Base-by-base conservation (phyloP, 495 filamentous ascomycete species). In the Penicillium antarcticum region DNA sequence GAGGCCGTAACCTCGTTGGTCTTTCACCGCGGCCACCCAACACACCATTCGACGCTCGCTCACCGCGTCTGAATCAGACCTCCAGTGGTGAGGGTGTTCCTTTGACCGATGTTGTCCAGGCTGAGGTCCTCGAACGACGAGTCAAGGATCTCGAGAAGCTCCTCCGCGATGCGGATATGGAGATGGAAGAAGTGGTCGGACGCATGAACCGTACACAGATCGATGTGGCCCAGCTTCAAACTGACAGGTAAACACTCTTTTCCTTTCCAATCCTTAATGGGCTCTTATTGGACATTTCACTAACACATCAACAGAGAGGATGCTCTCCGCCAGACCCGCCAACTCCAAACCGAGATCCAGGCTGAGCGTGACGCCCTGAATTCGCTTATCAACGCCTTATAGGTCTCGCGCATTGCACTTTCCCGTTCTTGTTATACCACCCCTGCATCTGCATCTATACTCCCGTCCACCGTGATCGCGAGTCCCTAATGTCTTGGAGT, bases 121-220 rank as follows among this genome's bases (percentile, higher is more conserved):
- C 91, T 19, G 85, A 91, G 53, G 61, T 66, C 24, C 70, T 98
- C 46, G 88, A 90, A 70, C 82, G 81, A 50, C 80, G 85, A 44
- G 84, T 89, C 24, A 77, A 80, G 51, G 90, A 95, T 61, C 80
- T 98, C 11, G 94, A 98, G 70, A 82, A 79, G 48, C 87, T 91
- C 10, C 76, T 97, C 16, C 72, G 77, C 19, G 82, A 94, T 52
- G 89, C 94, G 16, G 94, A 97, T 59, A 73, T 76, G 49, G 92
- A 97, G 76, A 97, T 98, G 94, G 83, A 92, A 63, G 87, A 94
- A 67, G 92, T 97, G 2, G 88, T 98, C 13, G 77, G 86, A 47
- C 79, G 87, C 47, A 96, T 98, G 91, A 96, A 91, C 70, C 77
- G 82, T 51, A 91, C 92, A 7, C 94, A 97, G 74, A 91, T 96